Percentiles rank a stretch among this genome's conserved stretches.
phyloP scores from a whole-genome alignment of 495 filamentous ascomycete genomes.

The Immersiella caudata region DNA sequence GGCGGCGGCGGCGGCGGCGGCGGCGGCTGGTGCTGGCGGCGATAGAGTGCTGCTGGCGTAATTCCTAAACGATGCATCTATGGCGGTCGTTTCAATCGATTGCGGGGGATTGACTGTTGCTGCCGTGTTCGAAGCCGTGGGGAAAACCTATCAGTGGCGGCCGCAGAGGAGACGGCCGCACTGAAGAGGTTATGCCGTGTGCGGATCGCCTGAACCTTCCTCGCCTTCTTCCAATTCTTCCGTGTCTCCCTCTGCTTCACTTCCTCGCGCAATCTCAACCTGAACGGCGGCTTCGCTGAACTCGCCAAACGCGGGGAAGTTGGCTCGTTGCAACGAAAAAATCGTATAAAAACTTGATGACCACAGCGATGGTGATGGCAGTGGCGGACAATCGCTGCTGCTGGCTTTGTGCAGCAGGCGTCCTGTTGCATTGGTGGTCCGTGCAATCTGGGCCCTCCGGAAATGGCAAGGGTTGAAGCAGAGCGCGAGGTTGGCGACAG shows the following conservation, averaged over 20 bases:
- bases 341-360: background rate
- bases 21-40: conserved; percentile 19
- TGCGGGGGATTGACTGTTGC: conserved; percentile 35
- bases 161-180: conserved; percentile 48
- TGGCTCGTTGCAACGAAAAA: background rate
- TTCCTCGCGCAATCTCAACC: conserved; percentile 10
- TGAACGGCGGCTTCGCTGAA: conserved; percentile 1
- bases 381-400: conserved; percentile 10
- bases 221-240: background rate
- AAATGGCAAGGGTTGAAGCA: conserved; percentile 1
- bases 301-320: background rate
- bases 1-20: conserved; percentile 29
- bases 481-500: background rate
- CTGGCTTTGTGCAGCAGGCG: conserved; percentile 10
- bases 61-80: conserved; percentile 36
- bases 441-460: background rate
- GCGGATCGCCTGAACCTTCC: conserved; percentile 16
- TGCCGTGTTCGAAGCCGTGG: conserved; percentile 52
- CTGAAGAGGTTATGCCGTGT: conserved; percentile 18
- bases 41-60: background rate
- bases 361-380: conserved; percentile 2
- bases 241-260: background rate
- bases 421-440: conserved; percentile 2
- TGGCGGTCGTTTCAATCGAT: conserved; percentile 37
- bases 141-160: conserved; percentile 38